Evolutionary conservation across 169 alveolate species (phyloP), one percentile per base, ranked within the genome.

Genomic region (Toxoplasma gondii): DNA sequence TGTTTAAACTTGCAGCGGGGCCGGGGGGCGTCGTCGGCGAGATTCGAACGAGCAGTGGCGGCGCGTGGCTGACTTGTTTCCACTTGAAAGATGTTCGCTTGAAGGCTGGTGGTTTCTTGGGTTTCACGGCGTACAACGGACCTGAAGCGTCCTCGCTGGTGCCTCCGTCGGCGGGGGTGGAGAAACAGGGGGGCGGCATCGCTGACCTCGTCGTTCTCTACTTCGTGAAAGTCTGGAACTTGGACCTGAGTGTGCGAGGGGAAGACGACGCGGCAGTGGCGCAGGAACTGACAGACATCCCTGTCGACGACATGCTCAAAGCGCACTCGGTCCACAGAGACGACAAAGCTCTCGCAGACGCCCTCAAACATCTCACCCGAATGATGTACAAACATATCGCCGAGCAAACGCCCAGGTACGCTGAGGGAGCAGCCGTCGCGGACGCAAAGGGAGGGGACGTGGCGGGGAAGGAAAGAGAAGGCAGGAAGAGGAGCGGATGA

Each of bases 11-110:
- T 67, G 82, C 81, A n/a, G 96, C 94, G 78, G 96, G 96, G 39
- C 96, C 96, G 38, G 95, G 90, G 58, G 97, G 97, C 1, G 94
- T 96, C 0, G 82, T 91, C 0, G 97, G 96, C 4, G 96, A 96
- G 90, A 91, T 96, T 31, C 93, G 96, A 53, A 91, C 94, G 91
- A 80, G 95, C 22, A 91, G 93, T 36, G 83, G 96, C 38, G 92
- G 95, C 17, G 94, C 94, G 70, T 96, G 97, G 97, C 93, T 94
- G 31, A 94, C 95, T 36, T 95, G 96, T 44, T 94, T 95, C 83
- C 81, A 91, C n/a, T 45, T 87, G 82, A 96, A 93, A 39, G 94
- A 95, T n/a, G 92, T 49, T 22, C 94, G 74, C 64, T 83, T 86
- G 95, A 96, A 19, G 82, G 91, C 94, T 45, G 91, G 36, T 34